Evolutionary conservation across 2,329 filamentous ascomycete species (phyloP), one percentile per base, ranked within the genome.

Genomic region (Apiospora aurea): DNA sequence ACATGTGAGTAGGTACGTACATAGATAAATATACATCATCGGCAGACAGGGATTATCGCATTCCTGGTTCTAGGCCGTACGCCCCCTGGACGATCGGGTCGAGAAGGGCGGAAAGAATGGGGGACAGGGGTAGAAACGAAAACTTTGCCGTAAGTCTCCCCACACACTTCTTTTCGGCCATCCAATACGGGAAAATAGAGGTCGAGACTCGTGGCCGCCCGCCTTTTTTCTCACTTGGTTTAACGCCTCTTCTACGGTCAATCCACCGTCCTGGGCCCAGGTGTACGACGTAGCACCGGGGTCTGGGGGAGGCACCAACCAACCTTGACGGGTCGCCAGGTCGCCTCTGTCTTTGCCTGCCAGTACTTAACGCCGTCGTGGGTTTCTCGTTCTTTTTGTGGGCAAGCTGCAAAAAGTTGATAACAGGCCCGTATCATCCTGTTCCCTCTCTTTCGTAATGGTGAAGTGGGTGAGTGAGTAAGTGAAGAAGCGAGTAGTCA

Each of bases 181-280:
- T 64, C 57, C 57, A 64, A 64, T 64, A 64, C 34, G 57, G 57
- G 34, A 64, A 41, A 38, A 64, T 41, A 41, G 41, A 64, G 53
- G 53, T 64, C 57, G 57, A 64, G 57, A 64, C 57, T 64, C 57
- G 21, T 64, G 57, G 57, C 34, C 57, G 41, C 57, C 34, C 57
- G 41, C 57, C 29, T 41, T 41, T 64, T 64, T 61, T 21, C 11
- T 44, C 53, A 38, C 53, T 38, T 41, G 21, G 8, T 8, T 8
- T 38, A 61, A 61, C 53, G 53, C 53, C 53, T 61, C 53, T 34
- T 61, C 53, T 29, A 61, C 53, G 29, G 57, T 18, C 57, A 64
- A 64, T 64, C 57, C 57, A 64, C 57, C 57, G 57, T 64, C 57
- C 29, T 64, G 57, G 57, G 57, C 57, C 57, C 57, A 64, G 57